phyloP scores from a whole-genome alignment of 1,284 basidiomycete genomes.

The Microbotryomycetes sp. region DNA sequence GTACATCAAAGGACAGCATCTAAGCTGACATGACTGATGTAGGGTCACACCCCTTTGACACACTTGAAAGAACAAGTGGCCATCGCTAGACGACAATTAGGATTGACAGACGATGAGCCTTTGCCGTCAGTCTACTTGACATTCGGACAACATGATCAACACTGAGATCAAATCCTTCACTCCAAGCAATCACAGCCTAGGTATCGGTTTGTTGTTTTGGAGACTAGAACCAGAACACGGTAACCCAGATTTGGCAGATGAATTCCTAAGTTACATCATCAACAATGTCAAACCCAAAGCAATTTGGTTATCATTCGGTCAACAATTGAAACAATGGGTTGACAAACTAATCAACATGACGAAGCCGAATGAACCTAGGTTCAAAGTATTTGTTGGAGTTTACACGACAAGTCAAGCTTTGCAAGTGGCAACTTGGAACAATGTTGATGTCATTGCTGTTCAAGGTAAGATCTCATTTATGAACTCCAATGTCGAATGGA shows the following conservation, averaged over 20 bases:
- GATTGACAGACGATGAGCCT: not conserved
- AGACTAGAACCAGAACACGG: slow-evolving; percentile 9
- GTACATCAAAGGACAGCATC: rapidly evolving
- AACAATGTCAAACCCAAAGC: not conserved
- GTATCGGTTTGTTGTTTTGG: slow-evolving; percentile 18
- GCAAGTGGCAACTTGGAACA: not conserved
- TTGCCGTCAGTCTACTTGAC: slow-evolving; percentile 13
- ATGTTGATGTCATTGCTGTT: slow-evolving; percentile 4
- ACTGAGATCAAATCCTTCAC: too few species aligned
- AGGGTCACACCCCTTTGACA: slow-evolving; percentile 4
- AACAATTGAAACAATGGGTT: slow-evolving; percentile 6
- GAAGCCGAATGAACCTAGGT: not conserved
- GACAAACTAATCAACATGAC: not conserved
- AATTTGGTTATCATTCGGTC: slow-evolving; percentile 21
- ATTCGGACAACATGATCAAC: too few species aligned
- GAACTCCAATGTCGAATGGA: too few species aligned
- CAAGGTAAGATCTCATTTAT: too few species aligned
- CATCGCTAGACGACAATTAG: slow-evolving; percentile 9
- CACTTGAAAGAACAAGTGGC: slow-evolving; percentile 8
- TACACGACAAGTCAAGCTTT: slow-evolving; percentile 3
- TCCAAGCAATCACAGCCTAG: too few species aligned
- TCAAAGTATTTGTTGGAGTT: slow-evolving; percentile 9
- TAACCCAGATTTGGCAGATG: not conserved
- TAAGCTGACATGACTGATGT: not conserved
- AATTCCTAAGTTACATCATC: slow-evolving; percentile 11